These are phyloP conservation scores for Paramicrosporidium saccamoebae DNA, from an alignment of 371 early-diverging fungal species.

Conservation along the genomic window DNA sequence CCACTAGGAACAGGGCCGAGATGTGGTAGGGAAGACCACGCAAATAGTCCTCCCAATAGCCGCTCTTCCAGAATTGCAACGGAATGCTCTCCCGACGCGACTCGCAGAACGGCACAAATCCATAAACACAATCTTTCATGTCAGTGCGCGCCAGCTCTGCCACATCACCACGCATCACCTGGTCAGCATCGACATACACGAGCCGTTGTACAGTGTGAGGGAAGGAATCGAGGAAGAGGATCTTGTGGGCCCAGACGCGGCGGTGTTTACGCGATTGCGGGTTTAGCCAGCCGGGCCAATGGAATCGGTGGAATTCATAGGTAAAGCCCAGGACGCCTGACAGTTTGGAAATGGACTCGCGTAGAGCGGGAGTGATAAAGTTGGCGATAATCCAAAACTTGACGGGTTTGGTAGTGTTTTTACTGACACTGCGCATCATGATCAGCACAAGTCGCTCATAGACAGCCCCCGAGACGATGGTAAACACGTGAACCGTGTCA, in stretches of 20 bases:
- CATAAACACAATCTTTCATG: conserved; percentile 63
- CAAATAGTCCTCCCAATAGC: conserved; percentile 70
- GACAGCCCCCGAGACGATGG: conserved; percentile 78
- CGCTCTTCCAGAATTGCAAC: conserved; percentile 80
- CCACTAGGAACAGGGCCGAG: conserved; percentile 71
- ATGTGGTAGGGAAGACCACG: conserved; percentile 75
- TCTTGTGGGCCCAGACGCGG: conserved; percentile 91
- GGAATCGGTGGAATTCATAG: conserved; percentile 73
- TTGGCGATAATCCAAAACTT: conserved; percentile 92
- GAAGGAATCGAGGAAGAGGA: conserved; percentile 78
- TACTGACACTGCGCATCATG: conserved; percentile 72
- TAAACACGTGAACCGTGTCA: conserved; percentile 48
- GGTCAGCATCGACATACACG: conserved; percentile 91
- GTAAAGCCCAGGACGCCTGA: conserved; percentile 45
- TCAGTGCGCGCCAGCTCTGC: conserved; percentile 64
- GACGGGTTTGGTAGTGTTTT: conserved; percentile 43
- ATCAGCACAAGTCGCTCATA: conserved; percentile 83
- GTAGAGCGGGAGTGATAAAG: conserved; percentile 74
- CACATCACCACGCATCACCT: conserved; percentile 74
- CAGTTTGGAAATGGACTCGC: conserved; percentile 59
- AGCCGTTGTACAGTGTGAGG: conserved; percentile 69
- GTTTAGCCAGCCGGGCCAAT: conserved; percentile 87
- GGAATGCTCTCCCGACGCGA: conserved; percentile 72
- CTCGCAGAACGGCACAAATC: conserved; percentile 78
- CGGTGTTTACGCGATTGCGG: conserved; percentile 70